Base-by-base conservation (phyloP, 1,284 basidiomycete genomes). In the Ganoderma lingzhi region DNA sequence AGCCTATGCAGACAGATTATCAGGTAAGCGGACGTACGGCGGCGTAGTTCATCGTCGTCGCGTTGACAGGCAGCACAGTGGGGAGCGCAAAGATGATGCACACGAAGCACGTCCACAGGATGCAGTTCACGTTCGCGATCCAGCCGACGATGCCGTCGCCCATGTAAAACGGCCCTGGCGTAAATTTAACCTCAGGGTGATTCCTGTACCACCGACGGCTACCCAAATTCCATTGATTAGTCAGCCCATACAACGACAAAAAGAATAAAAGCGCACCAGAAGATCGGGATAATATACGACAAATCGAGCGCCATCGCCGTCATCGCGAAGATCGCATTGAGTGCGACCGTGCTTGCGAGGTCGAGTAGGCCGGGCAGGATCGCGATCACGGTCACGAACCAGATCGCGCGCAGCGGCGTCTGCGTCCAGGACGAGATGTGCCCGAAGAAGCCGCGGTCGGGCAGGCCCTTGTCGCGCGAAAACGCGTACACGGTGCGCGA, bases 401-500 rank as follows among this genome's bases (percentile, higher is more conserved):
- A 93, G 73, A 97, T 93, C 9, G 95, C 90, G 70, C 91, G 91
- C 44, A 98, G 81, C 4, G 96, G 96, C 0, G 96, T 96, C 74
- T 87, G 84, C 6, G 93, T 95, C 68, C 70, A 78, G 65, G 81
- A 79, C 77, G 88, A 91, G 73, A 94, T 87, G 70, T 87, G 83
- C 37, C 93, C 92, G 74, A 98, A 95, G 82, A 89, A 90, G 8
- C 93, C 93, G 30, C 86, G 78, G 79, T 98, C 96, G 6, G 96
- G 96, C 53, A 96, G 86, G 56, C 90, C 91, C 66, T 88, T 87
- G 77, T 96, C 95, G 68, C 95, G 93, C 77, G 92, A 94, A 83
- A 98, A 95, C 4, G 96, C 96, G 76, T 95, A 97, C 56, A 97
- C 84, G 0, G 95, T 93, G 62, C 96, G 88, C 5, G 95, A 95